phyloP scores from a whole-genome alignment of 169 alveolate genomes.

The Besnoitia besnoiti region DNA sequence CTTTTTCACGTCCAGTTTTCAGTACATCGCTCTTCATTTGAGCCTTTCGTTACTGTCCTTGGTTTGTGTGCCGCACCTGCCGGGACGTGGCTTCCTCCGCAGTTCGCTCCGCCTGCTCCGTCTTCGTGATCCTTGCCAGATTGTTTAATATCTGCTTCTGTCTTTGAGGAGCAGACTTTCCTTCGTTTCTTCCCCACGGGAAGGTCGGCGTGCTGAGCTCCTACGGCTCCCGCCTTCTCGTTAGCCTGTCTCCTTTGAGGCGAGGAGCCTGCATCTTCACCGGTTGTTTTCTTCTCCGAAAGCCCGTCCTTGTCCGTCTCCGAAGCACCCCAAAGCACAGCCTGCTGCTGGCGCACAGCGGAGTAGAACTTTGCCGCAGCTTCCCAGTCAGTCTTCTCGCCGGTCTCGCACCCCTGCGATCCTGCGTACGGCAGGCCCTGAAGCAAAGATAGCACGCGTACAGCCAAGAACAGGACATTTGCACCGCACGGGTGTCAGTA shows the following conservation, averaged over 20 bases:
- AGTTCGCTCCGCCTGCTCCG: background rate
- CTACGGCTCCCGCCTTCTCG: no score
- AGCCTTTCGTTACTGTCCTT: background rate
- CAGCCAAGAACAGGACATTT: background rate
- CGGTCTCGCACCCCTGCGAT: background rate
- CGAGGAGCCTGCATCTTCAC: no score
- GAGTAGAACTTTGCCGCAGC: constrained; percentile 66
- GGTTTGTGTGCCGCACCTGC: background rate
- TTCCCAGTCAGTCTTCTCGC: constrained; percentile 49
- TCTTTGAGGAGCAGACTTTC: background rate
- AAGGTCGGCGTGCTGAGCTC: background rate
- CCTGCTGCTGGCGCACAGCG: constrained; percentile 35
- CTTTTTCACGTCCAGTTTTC: no score
- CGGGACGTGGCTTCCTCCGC: background rate
- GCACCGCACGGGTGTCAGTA: no score
- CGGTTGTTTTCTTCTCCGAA: background rate
- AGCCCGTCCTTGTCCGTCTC: background rate
- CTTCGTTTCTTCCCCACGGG: background rate
- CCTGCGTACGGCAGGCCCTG: background rate
- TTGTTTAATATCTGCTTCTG: background rate
- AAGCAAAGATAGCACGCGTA: background rate
- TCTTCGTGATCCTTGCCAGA: background rate
- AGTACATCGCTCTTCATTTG: no score
- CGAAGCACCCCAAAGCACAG: background rate
- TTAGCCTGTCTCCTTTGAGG: no score